These are phyloP conservation scores for Exophiala bonariae DNA, from an alignment of 2,329 filamentous ascomycete genomes.

Conservation along the genomic window DNA sequence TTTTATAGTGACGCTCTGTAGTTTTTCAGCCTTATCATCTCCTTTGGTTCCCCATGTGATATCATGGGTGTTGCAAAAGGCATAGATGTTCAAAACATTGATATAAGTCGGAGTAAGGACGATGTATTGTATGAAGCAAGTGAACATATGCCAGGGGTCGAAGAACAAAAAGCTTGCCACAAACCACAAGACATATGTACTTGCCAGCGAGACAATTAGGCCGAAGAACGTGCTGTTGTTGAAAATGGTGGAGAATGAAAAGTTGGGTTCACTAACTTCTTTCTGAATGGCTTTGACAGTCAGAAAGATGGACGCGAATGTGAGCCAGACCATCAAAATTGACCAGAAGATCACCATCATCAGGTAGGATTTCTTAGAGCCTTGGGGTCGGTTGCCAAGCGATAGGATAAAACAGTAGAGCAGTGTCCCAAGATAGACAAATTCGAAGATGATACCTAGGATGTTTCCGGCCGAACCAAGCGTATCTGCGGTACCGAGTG, in stretches of 20 bases:
- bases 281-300: conserved; percentile 80
- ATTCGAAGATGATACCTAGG: conserved; percentile 88
- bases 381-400: conserved; percentile 90
- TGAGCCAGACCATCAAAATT: conserved; percentile 88
- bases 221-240: conserved; percentile 89
- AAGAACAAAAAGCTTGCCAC: conserved; percentile 90
- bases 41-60: conserved; percentile 98
- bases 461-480: conserved; percentile 76
- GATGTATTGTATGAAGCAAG: conserved; percentile 89
- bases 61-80: conserved; percentile 97
- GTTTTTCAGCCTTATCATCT: conserved; percentile 90
- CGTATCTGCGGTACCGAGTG: conserved; percentile 68
- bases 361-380: conserved; percentile 90
- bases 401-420: conserved; percentile 94
- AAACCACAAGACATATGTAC: conserved; percentile 92
- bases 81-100: conserved; percentile 98
- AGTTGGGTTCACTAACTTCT: conserved; percentile 63
- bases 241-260: conserved; percentile 73
- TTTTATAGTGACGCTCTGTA: conserved; percentile 85
- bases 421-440: conserved; percentile 88
- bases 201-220: conserved; percentile 85
- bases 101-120: conserved; percentile 94
- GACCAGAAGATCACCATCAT: conserved; percentile 99
- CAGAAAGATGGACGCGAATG: conserved; percentile 94
- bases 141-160: conserved; percentile 99